Base-by-base conservation (phyloP, 2,329 filamentous ascomycete species). In the Venturiaceae sp. region DNA sequence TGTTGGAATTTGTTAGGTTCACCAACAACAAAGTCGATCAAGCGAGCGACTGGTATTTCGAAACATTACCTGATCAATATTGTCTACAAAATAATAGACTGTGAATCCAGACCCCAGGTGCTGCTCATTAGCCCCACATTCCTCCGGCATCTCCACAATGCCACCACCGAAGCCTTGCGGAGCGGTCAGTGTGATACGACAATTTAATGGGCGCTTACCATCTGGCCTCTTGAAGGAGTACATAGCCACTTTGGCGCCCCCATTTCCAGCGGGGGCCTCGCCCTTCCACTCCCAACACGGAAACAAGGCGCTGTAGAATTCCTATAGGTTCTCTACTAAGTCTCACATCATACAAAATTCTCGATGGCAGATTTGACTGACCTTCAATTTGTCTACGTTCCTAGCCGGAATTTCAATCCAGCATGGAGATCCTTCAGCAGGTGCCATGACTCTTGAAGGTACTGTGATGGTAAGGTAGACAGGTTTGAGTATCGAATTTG, bases 401-500 rank as follows among this genome's bases (percentile, higher is more conserved):
- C 50, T 14, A 53, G 14, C 50, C 7, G 50, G 50, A 11, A 53
- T 53, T 28, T 53, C 50, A 13, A 53, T 53, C 50, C 50, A 53
- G 28, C 50, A 53, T 14, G 26, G 14, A 7, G 50, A 53, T 13
- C 50, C 50, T 33, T 53, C 50, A n/a, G n/a, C n/a, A n/a, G n/a
- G n/a, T 13, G 44, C n/a, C n/a, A n/a, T n/a, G n/a, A n/a, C n/a
- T n/a, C n/a, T n/a, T n/a, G n/a, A n/a, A n/a, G n/a, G n/a, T n/a
- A n/a, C n/a, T n/a, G n/a, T n/a, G n/a, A n/a, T n/a, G n/a, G n/a
- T n/a, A n/a, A n/a, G n/a, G n/a, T n/a, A n/a, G n/a, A n/a, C n/a
- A n/a, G n/a, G n/a, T n/a, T n/a, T n/a, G n/a, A n/a, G n/a, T n/a
- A n/a, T n/a, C n/a, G n/a, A n/a, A n/a, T n/a, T n/a, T n/a, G n/a